Evolutionary conservation across 192 early-diverging fungal species (phyloP).

Genomic region (Gorgonomyces haynaldii): DNA sequence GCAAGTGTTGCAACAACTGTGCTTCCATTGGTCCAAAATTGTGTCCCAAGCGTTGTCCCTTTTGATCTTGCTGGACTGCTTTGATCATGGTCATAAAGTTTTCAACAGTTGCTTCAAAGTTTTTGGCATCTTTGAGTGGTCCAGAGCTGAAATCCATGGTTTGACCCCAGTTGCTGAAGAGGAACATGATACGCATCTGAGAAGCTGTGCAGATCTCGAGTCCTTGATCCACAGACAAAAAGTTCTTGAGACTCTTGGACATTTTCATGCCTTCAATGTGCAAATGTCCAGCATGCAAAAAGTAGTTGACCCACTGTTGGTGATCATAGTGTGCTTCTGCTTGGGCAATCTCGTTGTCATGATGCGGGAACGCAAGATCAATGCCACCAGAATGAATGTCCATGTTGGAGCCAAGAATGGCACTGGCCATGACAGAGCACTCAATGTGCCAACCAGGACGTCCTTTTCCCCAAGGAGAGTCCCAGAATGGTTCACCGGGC

Average conservation of each 20-base stretch:
- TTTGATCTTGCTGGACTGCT: slow-evolving; percentile 59
- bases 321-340: slow-evolving; percentile 79
- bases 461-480: slow-evolving; percentile 81
- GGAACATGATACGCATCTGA: slow-evolving; percentile 82
- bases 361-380: slow-evolving; percentile 95
- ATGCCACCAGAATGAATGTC: slow-evolving; percentile 95
- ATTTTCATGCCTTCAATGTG: slow-evolving; percentile 95
- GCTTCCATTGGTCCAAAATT: slow-evolving; percentile 60
- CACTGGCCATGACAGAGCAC: slow-evolving; percentile 96
- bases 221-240: slow-evolving; percentile 83
- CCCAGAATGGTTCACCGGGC: slow-evolving; percentile 88
- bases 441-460: slow-evolving; percentile 99
- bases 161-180: slow-evolving; percentile 79
- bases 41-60: slow-evolving; percentile 57
- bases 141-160: slow-evolving; percentile 71
- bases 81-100: slow-evolving; percentile 83
- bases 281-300: slow-evolving; percentile 90
- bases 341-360: slow-evolving; percentile 96
- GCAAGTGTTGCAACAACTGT: slow-evolving; percentile 33
- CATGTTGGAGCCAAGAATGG: slow-evolving; percentile 71
- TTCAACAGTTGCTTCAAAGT: slow-evolving; percentile 63
- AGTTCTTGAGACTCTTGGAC: slow-evolving; percentile 98
- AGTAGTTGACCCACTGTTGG: slow-evolving; percentile 98
- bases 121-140: slow-evolving; percentile 65
- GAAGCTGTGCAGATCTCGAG: slow-evolving; percentile 66